Percentiles rank a stretch among this genome's conserved stretches.
Conservation (phyloP, 176 grass and related monocot genomes). For the Themeda triandra region DNA sequence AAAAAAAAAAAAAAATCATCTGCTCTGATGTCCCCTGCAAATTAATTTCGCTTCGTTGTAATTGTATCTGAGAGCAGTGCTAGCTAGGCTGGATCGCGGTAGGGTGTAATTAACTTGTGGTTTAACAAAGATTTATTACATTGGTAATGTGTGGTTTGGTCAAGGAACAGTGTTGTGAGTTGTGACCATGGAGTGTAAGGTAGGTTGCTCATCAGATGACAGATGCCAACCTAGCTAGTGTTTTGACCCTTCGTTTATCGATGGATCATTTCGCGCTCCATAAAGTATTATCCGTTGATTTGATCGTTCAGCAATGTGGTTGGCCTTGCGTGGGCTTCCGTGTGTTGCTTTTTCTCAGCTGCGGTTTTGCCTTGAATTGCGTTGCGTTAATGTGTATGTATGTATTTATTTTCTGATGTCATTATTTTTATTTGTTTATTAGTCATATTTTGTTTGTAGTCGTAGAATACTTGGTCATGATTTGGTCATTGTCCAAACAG, state of each 20-base stretch:
- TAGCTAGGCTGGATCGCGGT: neutral
- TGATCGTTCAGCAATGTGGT: conserved; percentile 12
- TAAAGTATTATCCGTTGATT: conserved; percentile 8
- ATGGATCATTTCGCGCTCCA: conserved; percentile 10
- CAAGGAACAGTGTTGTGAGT: neutral
- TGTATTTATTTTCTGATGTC: neutral
- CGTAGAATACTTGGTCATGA: neutral
- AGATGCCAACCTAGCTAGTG: neutral
- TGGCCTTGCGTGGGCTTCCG: neutral
- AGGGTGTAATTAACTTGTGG: neutral
- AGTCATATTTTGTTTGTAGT: neutral
- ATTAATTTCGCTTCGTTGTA: neutral
- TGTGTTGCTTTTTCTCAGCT: conserved; percentile 19
- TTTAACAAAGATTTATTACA: neutral
- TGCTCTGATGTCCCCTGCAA: neutral
- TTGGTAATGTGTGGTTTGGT: neutral
- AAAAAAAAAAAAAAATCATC: no score
- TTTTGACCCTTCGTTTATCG: conserved; percentile 19
- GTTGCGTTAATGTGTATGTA: neutral
- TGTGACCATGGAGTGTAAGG: conserved; percentile 20
- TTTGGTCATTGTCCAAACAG: neutral
- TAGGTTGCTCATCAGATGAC: neutral
- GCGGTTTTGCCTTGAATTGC: neutral
- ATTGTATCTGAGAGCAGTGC: neutral
- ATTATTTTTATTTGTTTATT: neutral